These are phyloP conservation scores for Boletus sp. DNA, from an alignment of 1,284 basidiomycete species.

Conservation along the genomic window DNA sequence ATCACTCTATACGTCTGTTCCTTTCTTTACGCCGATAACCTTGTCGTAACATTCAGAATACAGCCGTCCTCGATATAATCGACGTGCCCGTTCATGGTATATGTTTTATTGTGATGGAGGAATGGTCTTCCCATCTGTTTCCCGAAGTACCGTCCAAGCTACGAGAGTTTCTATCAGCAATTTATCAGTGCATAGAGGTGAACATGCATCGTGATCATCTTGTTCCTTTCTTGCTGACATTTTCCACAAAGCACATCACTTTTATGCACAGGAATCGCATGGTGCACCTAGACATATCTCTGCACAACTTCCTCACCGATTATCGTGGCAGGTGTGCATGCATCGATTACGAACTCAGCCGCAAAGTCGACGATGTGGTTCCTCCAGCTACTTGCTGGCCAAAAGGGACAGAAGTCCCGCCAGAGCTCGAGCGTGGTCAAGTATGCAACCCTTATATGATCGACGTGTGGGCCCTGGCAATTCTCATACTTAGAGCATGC, in stretches of 20 bases:
- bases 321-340: conserved; percentile 59
- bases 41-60: conserved; percentile 5
- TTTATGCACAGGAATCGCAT: conserved; percentile 67
- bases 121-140: conserved; percentile 65
- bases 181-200: conserved; percentile 67
- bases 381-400: conserved; percentile 40
- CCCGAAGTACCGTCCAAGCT: conserved; percentile 49
- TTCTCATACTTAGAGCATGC: conserved; percentile 59
- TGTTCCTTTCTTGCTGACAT: neutral
- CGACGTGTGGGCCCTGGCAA: conserved; percentile 65
- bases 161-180: conserved; percentile 48
- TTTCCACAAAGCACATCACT: conserved; percentile 47
- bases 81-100: conserved; percentile 49
- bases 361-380: conserved; percentile 41
- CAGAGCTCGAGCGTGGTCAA: conserved; percentile 55
- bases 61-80: conserved; percentile 64
- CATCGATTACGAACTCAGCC: conserved; percentile 71
- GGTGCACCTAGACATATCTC: conserved; percentile 67
- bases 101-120: conserved; percentile 72
- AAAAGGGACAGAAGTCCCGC: conserved; percentile 63
- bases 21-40: conserved; percentile 1
- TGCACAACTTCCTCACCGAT: conserved; percentile 64
- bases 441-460: conserved; percentile 60
- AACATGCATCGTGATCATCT: conserved; percentile 1
- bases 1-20: conserved; percentile 68